Conservation (phyloP, 2,329 filamentous ascomycete species). For the Chaetothyriales sp. region DNA sequence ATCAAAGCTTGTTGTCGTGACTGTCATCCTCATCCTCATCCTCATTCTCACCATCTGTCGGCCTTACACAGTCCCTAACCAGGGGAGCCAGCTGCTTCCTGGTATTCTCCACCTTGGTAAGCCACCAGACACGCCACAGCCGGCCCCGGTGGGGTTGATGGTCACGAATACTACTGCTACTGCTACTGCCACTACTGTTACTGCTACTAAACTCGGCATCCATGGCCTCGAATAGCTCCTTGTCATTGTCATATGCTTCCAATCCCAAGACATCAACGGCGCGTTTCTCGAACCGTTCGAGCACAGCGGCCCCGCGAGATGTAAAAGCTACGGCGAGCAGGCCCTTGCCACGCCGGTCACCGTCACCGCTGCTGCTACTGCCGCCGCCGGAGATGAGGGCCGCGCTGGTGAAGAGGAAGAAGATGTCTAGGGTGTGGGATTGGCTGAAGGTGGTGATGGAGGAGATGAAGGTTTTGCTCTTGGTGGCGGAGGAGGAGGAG, state of each 20-base stretch:
- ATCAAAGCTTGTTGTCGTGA: too few species aligned
- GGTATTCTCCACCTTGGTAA: constrained; percentile 43
- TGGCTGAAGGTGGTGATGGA: constrained; percentile 31
- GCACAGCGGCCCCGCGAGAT: constrained; percentile 34
- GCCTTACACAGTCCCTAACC: constrained; percentile 31
- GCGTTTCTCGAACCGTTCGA: constrained; percentile 30
- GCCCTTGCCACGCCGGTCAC: constrained; percentile 18
- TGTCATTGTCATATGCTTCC: constrained; percentile 25
- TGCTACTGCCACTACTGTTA: too few species aligned
- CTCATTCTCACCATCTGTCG: background rate
- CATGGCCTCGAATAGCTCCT: constrained; percentile 21
- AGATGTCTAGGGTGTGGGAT: constrained; percentile 31
- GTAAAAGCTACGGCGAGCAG: constrained; percentile 25
- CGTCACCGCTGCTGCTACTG: too few species aligned
- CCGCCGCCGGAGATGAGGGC: too few species aligned
- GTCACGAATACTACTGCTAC: too few species aligned
- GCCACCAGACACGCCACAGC: constrained; percentile 22
- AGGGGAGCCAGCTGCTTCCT: constrained; percentile 48
- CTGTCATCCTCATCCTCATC: background rate
- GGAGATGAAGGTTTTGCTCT: constrained; percentile 13
- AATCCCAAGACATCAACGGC: constrained; percentile 30
- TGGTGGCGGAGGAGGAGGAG: background rate
- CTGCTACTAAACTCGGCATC: constrained; percentile 10
- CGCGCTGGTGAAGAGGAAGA: constrained; percentile 46
- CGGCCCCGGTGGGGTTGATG: background rate